Evolutionary conservation across 352 stramenopile genomes (phyloP), one percentile per base, ranked within the genome.

Genomic region (Globisporangium abappressorium): DNA sequence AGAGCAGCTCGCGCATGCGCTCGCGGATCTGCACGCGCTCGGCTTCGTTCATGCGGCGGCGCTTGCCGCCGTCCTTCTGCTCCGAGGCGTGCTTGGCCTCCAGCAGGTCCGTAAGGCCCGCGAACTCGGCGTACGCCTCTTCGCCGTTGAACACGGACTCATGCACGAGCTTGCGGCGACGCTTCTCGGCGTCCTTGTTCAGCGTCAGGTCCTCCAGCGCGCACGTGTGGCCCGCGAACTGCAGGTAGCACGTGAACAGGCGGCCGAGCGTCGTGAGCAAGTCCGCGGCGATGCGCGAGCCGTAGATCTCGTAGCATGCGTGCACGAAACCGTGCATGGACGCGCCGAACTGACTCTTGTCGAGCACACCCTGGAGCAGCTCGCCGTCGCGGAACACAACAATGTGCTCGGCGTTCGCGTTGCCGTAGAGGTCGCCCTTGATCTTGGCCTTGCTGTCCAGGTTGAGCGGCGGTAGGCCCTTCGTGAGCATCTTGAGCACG

Each of bases 321-420:
- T 99, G 98, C 2, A 99, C 96, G 26, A 99, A 85, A 54, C 97
- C 98, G 77, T 99, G 98, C 73, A 98, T 98, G 33, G 97, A 98
- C 2, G 97, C 96, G 68, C 98, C 98, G 79, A 99, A 99, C 55
- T 98, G 95, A 68, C 89, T 95, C 85, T 99, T 99, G 79, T 99
- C 98, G 26, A 99, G 85, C 54, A 99, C 90, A 74, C 98, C 98
- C 68, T 98, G 91, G 18, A 99, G 79, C 66, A 99, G 68, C 68
- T 99, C 95, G 43, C 97, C 96, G 69, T 99, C 92, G 47, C 96
- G 87, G 68, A 99, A 93, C 43, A 99, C 84, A 14, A 99, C 96
- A 58, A 98, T 74, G 76, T 99, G 95, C 77, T 99, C 98, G 51
- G 95, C 94, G 74, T 98, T 96, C 0, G 81, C 75, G 54, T 86